Evolutionary conservation across 768 basidiomycete genomes (phyloP), one percentile per base, ranked within the genome.

Genomic region (Mycena pura): DNA sequence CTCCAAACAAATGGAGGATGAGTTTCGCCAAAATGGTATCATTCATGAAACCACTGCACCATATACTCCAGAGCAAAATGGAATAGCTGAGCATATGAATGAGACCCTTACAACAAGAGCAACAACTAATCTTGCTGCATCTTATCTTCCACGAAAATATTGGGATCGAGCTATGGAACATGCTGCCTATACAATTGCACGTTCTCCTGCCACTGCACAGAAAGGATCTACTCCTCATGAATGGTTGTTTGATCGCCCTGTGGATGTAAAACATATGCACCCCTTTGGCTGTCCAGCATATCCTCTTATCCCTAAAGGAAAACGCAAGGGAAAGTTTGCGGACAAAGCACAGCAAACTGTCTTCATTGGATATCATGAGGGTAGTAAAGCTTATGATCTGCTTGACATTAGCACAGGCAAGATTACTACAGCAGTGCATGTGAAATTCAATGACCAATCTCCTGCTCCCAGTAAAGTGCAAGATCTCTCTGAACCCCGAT

Each of bases 61-160:
- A 0, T 29, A 71, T 46, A 66, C 68, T 1, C 70, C 68, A 10
- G 50, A 69, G 29, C 71, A 72, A 25, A 70, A 74, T 21, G 70
- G 73, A 1, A 24, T 72, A 0, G 69, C 69, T 0, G 68, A 74
- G 41, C 60, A 54, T 0, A 38, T 64, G 13, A 73, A 73, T 38
- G 41, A 50, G 2, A 68, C 65, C 0, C 36, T 71, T 2, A 38
- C 63, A 3, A 65, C 69, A 22, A 34, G 53, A 3, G 48, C 60
- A 0, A 45, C 62, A 1, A 56, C 70, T 0, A 59, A 64, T 29
- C 62, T 71, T 1, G n/a, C 53, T 1, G 57, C n/a, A 2, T 19
- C 21, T 8, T 34, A 60, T 21, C n/a, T n/a, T n/a, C n/a, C n/a
- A n/a, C n/a, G n/a, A n/a, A n/a, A n/a, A n/a, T n/a, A n/a, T n/a